A percentile compares a stretch with the other conserved stretches of the same genome.
These are phyloP conservation scores for Leccinum subspadiceum DNA, from an alignment of 1,284 basidiomycete species.

Conservation along the genomic window DNA sequence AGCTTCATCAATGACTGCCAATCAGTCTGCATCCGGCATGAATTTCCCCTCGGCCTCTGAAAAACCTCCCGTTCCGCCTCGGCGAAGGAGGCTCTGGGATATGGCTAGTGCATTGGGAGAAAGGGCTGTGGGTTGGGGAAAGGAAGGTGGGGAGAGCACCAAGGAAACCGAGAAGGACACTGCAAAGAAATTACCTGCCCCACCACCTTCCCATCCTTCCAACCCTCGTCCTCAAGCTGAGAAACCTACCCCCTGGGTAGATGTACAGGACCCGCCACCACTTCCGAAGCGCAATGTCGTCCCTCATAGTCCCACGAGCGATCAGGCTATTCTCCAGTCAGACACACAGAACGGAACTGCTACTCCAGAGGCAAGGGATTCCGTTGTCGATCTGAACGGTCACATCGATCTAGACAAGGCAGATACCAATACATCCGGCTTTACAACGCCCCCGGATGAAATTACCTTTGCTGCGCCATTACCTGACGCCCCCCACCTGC, in stretches of 20 bases:
- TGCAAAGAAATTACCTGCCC: constrained; percentile 31
- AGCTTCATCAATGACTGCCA: neutral
- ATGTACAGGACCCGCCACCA: constrained; percentile 23
- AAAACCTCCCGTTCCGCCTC: constrained; percentile 51
- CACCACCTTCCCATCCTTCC: constrained; percentile 42
- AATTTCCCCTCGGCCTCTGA: constrained; percentile 9
- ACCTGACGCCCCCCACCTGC: neutral
- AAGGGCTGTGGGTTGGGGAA: constrained; percentile 46
- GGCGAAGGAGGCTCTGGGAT: constrained; percentile 54
- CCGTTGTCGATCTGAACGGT: neutral
- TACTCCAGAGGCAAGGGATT: constrained; percentile 3
- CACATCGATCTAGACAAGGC: constrained; percentile 10
- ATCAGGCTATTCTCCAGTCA: neutral
- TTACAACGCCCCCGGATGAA: constrained; percentile 16
- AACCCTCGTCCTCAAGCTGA: constrained; percentile 22
- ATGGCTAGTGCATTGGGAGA: constrained; percentile 56
- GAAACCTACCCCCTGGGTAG: constrained; percentile 14
- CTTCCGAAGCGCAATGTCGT: constrained; percentile 25
- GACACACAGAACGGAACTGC: neutral
- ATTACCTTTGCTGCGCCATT: constrained; percentile 14
- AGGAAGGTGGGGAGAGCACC: constrained; percentile 23
- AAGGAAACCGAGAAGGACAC: constrained; percentile 20
- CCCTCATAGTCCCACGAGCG: constrained; percentile 1
- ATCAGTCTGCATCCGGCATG: constrained; percentile 5
- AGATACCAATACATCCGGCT: constrained; percentile 1